These are phyloP conservation scores for Aquanectria penicillioides DNA, from an alignment of 2,329 filamentous ascomycete species.

Conservation along the genomic window DNA sequence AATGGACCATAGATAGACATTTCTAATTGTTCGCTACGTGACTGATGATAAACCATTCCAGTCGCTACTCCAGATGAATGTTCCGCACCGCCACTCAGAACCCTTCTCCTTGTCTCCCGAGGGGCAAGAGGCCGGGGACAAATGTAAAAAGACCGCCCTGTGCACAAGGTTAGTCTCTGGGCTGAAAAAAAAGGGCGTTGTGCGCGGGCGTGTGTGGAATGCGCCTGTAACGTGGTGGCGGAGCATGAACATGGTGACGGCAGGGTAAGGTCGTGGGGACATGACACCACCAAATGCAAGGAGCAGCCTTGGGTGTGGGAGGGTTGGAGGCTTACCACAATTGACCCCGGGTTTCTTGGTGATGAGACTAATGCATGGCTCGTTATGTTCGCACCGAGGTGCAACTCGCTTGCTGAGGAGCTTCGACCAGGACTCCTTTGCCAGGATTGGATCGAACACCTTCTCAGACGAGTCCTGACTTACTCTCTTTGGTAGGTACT, in stretches of 20 bases:
- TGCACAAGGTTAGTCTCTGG: conserved; percentile 29
- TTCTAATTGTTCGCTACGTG: neutral
- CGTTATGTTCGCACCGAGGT: conserved; percentile 87
- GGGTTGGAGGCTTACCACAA: conserved; percentile 60
- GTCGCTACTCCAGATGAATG: conserved; percentile 79
- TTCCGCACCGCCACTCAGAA: conserved; percentile 87
- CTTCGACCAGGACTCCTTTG: conserved; percentile 86
- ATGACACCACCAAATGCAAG: too few relatives aligned
- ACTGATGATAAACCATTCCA: conserved; percentile 53
- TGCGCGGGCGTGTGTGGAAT: too few relatives aligned
- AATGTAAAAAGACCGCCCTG: conserved; percentile 71
- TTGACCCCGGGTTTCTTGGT: conserved; percentile 94
- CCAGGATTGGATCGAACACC: conserved; percentile 74
- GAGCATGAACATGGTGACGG: too few relatives aligned
- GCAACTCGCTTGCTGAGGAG: conserved; percentile 79
- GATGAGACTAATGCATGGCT: conserved; percentile 83
- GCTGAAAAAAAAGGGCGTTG: neutral
- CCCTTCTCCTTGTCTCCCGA: conserved; percentile 85
- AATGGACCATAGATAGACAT: neutral
- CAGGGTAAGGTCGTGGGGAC: too few relatives aligned
- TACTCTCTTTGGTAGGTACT: conserved; percentile 2
- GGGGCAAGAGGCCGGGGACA: conserved; percentile 79
- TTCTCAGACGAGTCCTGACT: conserved; percentile 44
- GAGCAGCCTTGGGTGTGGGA: neutral
- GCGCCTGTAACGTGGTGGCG: too few relatives aligned